Evolutionary conservation across 306 rosid genomes (phyloP).

Genomic region (Senna tora): DNA sequence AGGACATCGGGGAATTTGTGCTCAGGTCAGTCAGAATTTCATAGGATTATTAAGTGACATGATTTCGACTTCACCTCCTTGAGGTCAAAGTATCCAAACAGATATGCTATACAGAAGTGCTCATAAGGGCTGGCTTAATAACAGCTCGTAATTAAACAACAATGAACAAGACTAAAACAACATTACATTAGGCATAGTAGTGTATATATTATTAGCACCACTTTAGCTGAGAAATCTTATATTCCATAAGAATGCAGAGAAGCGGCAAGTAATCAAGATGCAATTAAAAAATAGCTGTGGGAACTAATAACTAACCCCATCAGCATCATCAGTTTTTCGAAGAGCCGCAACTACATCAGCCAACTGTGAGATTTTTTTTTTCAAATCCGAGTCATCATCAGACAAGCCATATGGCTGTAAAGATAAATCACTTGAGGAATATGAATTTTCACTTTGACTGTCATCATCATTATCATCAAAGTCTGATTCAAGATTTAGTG

Average conservation of each 20-base stretch:
- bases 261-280: slow-evolving; percentile 32
- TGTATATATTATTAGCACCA: not conserved
- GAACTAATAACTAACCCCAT: slow-evolving; percentile 74
- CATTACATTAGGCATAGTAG: not conserved
- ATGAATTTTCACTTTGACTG: slow-evolving; percentile 75
- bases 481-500: slow-evolving; percentile 62
- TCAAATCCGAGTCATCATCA: slow-evolving; percentile 91
- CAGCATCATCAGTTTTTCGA: slow-evolving; percentile 86
- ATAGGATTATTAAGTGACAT: slow-evolving; percentile 20
- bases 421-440: slow-evolving; percentile 73
- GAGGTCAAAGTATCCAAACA: not conserved
- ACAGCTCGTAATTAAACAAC: slow-evolving; percentile 28
- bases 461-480: slow-evolving; percentile 52
- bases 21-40: slow-evolving; percentile 17
- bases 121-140: not conserved
- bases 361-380: slow-evolving; percentile 73
- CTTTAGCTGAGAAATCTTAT: slow-evolving; percentile 29
- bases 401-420: slow-evolving; percentile 87
- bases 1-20: slow-evolving; percentile 15
- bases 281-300: slow-evolving; percentile 24
- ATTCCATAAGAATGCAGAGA: slow-evolving; percentile 37
- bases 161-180: not conserved
- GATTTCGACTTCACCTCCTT: not conserved
- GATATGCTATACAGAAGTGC: not conserved
- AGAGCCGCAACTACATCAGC: slow-evolving; percentile 84